Percentiles rank a stretch among this genome's conserved stretches.
Evolutionary conservation across 2,329 filamentous ascomycete species (phyloP).

Genomic region (Grosmannia clavigera): DNA sequence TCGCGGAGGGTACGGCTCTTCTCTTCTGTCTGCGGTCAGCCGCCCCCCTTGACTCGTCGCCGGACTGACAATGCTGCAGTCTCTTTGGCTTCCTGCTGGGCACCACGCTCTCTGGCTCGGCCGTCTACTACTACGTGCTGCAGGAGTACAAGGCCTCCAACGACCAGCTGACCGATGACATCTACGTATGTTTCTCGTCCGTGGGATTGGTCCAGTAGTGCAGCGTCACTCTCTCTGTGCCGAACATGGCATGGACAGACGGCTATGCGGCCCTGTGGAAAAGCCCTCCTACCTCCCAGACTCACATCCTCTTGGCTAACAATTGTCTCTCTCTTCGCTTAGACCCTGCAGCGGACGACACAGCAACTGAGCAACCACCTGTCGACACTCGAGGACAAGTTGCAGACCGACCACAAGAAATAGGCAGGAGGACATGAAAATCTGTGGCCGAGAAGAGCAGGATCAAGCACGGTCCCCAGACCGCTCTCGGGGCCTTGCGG

Average conservation of each 20-base stretch:
- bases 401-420: slow-evolving; percentile 55
- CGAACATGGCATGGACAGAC: no score
- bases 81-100: slow-evolving; percentile 87
- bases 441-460: not conserved
- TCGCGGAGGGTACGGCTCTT: slow-evolving; percentile 41
- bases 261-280: no score
- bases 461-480: not conserved
- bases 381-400: slow-evolving; percentile 66
- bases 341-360: slow-evolving; percentile 82
- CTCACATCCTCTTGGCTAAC: slow-evolving; percentile 20
- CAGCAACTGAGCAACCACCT: slow-evolving; percentile 79
- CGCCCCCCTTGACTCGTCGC: not conserved
- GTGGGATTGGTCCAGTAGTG: no score
- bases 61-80: slow-evolving; percentile 30
- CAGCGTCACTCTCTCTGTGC: not conserved
- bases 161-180: slow-evolving; percentile 87
- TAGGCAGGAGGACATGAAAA: slow-evolving; percentile 30
- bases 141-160: slow-evolving; percentile 91
- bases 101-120: slow-evolving; percentile 62
- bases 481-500: not conserved
- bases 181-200: slow-evolving; percentile 56
- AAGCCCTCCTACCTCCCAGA: no score
- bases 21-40: not conserved
- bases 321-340: slow-evolving; percentile 4
- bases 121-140: slow-evolving; percentile 84